Evolutionary conservation across 108 stramenopile genomes (phyloP), one percentile per base, ranked within the genome.

Genomic region (Nitzschia inconspicua): DNA sequence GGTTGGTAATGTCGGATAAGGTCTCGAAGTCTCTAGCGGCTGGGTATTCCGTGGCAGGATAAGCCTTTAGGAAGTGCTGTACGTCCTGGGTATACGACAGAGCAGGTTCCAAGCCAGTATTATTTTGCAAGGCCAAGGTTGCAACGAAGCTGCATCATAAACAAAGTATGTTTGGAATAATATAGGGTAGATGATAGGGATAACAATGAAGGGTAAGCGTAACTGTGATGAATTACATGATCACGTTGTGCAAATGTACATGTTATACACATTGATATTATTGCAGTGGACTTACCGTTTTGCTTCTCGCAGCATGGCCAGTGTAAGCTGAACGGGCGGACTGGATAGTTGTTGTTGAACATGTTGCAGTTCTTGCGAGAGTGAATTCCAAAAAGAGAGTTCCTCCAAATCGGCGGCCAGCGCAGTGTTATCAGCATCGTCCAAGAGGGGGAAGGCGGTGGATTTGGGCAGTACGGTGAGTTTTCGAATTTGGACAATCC

Each of bases 101-200:
- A 1, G 96, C 90, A 35, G 66, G 72, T 36, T 85, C 87, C 47
- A 97, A 56, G 3, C 92, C 91, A 11, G 93, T 94, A 68, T 93
- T 88, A 37, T 88, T 89, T 62, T 97, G 90, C 37, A 97, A 65
- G 13, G 93, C 92, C 24, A 91, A 79, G 0, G 93, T 92, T n/a
- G 95, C 92, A 1, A 96, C 79, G 60, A 96, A 94, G 37, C n/a
- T n/a, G n/a, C n/a, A n/a, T n/a, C n/a, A n/a, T n/a, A n/a, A n/a
- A n/a, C n/a, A n/a, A n/a, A n/a, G n/a, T n/a, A n/a, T n/a, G n/a
- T n/a, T n/a, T 39, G 37, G 37, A 13, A 13, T 39, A 39, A 39
- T 9, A 11, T 9, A 9, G 9, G 9, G 37, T 39, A 39, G 37
- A 11, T 39, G 37, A 39, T 13, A 39, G 37, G 13, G 13, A 39